Base-by-base conservation (phyloP, 306 rosid genomes). In the Glycyrrhiza uralensis region DNA sequence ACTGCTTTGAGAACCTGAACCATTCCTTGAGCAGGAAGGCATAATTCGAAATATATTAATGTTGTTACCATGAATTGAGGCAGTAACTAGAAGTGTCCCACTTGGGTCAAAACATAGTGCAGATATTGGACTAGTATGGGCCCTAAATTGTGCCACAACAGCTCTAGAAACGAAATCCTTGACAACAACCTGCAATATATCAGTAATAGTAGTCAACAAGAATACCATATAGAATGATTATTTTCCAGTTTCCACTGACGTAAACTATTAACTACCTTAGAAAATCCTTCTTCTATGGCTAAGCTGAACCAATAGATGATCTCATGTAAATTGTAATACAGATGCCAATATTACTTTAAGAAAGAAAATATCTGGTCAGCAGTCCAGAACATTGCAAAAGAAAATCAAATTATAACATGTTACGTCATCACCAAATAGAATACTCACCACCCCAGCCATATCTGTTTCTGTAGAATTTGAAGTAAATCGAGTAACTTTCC, bases 81-180 rank as follows among this genome's bases (percentile, higher is more conserved):
- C 96, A 51, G 96, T 92, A 66, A 92, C 93, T 47, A 92, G 71
- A 82, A 92, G 92, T 38, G 92, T 92, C 66, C 98, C 98, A 56
- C 98, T 92, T 63, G 96, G 98, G 63, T 92, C 98, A 77, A 90
- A 92, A 84, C 92, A 85, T 42, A 92, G 79, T 4, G 92, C 96
- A 66, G 95, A 92, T 76, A 92, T 88, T 67, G 98, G 95, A 85
- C 98, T 90, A 10, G 88, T 80, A 74, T 92, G 96, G 24, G 96
- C 98, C 81, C 89, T 90, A 81, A 92, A 92, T 44, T 92, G 95
- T 57, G 98, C 85, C 54, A 90, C 79, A 58, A 90, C 84, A 50
- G 87, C 91, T 81, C 82, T 84, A 74, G 95, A 88, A 75, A 79
- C 70, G 79, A 92, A 83, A 66, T 92, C 98, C 78, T 88, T 90